Evolutionary conservation across 768 basidiomycete genomes (phyloP).

Genomic region (Tulasnella sp.): DNA sequence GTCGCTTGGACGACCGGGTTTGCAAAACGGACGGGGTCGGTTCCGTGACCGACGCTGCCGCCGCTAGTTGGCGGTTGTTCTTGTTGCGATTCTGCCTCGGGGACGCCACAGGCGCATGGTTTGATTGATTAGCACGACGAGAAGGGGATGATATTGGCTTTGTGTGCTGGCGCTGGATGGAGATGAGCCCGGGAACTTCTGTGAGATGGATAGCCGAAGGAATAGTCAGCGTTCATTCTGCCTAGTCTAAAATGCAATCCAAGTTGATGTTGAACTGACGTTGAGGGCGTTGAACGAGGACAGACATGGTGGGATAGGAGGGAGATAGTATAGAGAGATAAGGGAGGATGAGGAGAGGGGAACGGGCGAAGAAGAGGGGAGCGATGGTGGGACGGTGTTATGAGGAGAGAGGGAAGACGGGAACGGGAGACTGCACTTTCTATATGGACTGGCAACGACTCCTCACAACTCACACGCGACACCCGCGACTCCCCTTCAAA

Average conservation of each 20-base stretch:
- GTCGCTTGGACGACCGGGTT: slow-evolving; percentile 2
- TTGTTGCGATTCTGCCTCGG: too few species aligned
- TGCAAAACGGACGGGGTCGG: neutral
- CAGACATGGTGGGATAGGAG: slow-evolving; percentile 1
- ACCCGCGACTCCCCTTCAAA: too few species aligned
- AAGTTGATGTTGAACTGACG: neutral
- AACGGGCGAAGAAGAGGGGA: neutral
- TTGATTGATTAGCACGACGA: too few species aligned
- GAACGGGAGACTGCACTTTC: too few species aligned
- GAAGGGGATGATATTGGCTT: neutral
- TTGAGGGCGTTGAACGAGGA: slow-evolving; percentile 15
- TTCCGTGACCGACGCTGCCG: slow-evolving; percentile 4
- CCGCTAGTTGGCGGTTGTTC: neutral
- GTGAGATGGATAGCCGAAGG: neutral
- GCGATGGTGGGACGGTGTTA: neutral
- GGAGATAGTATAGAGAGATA: neutral
- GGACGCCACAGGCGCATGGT: too few species aligned
- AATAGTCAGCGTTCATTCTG: slow-evolving; percentile 2
- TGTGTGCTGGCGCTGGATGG: slow-evolving; percentile 1
- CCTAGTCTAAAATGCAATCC: slow-evolving; percentile 1
- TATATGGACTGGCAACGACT: too few species aligned
- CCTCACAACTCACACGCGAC: too few species aligned
- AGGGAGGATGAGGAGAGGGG: neutral
- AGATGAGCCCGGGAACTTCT: slow-evolving; percentile 11
- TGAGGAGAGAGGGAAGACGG: neutral